Evolutionary conservation across 2,329 filamentous ascomycete genomes (phyloP), one percentile per base, ranked within the genome.

Genomic region (Colletotrichum chlorophyti): DNA sequence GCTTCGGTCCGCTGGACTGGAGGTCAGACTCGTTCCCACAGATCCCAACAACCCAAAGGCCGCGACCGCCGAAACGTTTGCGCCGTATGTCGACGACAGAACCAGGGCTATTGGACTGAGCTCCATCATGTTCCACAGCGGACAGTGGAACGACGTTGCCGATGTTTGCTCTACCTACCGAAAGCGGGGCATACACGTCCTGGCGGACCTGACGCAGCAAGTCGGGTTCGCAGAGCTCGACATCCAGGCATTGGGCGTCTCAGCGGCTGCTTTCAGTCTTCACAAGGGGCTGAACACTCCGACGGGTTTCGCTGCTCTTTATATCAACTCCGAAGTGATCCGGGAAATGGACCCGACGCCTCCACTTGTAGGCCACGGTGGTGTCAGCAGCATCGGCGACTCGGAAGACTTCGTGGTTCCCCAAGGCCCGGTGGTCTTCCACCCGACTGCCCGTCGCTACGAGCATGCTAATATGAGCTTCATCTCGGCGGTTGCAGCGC

Each of bases 221-320:
- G 69, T 70, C 11, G 74, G 73, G 1, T 70, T 75, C 17, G 57
- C 65, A 0, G 46, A 48, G 2, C 55, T 75, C 15, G 68, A 74
- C 35, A 63, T 71, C 5, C 45, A 57, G 23, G 55, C 58, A 0
- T 27, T 66, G 3, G 65, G 65, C 5, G 60, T 70, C 1, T 72
- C 71, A 3, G 71, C 69, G 2, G 70, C 64, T 1, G 69, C 70
- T 0, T 73, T 72, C 35, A 66, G 65, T 4, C 46, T 70, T 11
- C 70, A 72, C 63, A 74, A 74, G 65, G 71, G 68, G 0, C 65
- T 74, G 14, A 66, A 65, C 50, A 70, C 65, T 26, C 71, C 71
- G 1, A 66, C 65, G 1, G 71, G 71, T 0, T 48, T 73, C 10
- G 69, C 66, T 2, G 67, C 54, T 1, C 51, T 73, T 12, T 72